phyloP scores from a whole-genome alignment of 768 basidiomycete species.

The Rhodosporidiobolus sp. region DNA sequence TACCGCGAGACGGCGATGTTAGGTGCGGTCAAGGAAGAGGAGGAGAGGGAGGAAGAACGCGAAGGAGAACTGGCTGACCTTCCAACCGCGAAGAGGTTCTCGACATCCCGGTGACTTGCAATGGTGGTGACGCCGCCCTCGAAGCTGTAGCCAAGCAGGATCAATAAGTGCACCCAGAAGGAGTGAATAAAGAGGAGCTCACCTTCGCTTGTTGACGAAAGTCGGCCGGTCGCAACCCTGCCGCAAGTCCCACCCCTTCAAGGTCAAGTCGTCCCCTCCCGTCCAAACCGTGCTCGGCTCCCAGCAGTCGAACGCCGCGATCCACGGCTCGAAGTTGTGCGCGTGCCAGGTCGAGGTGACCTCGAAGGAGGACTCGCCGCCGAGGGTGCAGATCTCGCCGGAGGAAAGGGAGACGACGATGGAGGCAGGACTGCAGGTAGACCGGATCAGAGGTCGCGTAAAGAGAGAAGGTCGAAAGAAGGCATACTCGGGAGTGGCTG shows the following conservation, averaged over 20 bases:
- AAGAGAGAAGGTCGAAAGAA: background rate
- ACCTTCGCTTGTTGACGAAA: constrained; percentile 69
- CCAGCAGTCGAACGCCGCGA: constrained; percentile 87
- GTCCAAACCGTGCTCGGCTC: constrained; percentile 69
- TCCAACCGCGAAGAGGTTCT: constrained; percentile 83
- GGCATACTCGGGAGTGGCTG: constrained; percentile 4
- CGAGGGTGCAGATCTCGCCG: constrained; percentile 57
- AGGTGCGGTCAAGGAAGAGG: background rate
- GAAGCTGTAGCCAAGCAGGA: constrained; percentile 57
- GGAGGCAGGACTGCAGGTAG: constrained; percentile 33
- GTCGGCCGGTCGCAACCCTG: constrained; percentile 60
- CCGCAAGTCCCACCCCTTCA: constrained; percentile 89
- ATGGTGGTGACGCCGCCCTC: constrained; percentile 89
- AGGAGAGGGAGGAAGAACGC: background rate
- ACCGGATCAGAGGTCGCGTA: background rate
- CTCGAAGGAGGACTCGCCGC: constrained; percentile 53
- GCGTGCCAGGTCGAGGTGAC: constrained; percentile 70
- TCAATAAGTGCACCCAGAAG: background rate
- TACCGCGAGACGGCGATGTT: background rate
- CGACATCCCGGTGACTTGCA: constrained; percentile 72
- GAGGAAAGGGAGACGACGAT: constrained; percentile 79
- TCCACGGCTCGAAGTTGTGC: constrained; percentile 93
- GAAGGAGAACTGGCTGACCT: constrained; percentile 59
- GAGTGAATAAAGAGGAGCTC: background rate
- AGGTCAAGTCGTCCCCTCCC: constrained; percentile 85